Conservation (phyloP, 1,284 basidiomycete species). For the Exobasidium rhododendri region DNA sequence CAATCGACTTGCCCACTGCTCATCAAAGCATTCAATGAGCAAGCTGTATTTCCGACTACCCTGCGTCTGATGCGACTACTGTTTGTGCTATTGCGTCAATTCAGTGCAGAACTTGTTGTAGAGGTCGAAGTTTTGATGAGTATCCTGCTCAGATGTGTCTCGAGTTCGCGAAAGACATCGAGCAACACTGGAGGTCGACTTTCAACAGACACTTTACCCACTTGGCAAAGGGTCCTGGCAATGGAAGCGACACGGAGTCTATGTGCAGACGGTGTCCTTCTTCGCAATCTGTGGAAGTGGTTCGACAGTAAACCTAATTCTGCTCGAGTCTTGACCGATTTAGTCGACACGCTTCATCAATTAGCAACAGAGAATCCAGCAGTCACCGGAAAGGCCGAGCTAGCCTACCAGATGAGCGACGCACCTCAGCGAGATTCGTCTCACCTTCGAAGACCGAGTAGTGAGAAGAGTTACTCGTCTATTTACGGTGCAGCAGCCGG, state of each 20-base stretch:
- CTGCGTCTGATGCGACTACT: conserved; percentile 87
- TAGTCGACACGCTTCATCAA: conserved; percentile 33
- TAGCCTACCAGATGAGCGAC: conserved; percentile 21
- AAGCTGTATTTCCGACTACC: conserved; percentile 78
- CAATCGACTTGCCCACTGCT: conserved; percentile 87
- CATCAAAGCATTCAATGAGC: conserved; percentile 69
- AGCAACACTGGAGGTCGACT: conserved; percentile 8
- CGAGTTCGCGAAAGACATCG: conserved; percentile 17
- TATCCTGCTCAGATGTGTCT: conserved; percentile 39
- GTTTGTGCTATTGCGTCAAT: conserved; percentile 87
- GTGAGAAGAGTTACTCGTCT: conserved; percentile 27
- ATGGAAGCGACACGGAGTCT: conserved; percentile 47
- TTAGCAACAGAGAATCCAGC: conserved; percentile 22
- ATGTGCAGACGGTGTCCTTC: conserved; percentile 40
- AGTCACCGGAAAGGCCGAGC: conserved; percentile 18
- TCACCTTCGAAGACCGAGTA: conserved; percentile 10
- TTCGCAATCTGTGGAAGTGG: conserved; percentile 48
- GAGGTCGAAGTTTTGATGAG: conserved; percentile 53
- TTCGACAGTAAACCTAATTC: conserved; percentile 31
- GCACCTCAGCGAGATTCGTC: neutral
- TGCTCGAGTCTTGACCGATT: conserved; percentile 32
- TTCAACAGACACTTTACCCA: conserved; percentile 15
- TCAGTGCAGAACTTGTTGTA: conserved; percentile 65
- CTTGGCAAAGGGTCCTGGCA: conserved; percentile 50
- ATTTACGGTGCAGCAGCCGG: conserved; percentile 48